These are phyloP conservation scores for Erucastrum elatum DNA, from an alignment of 345 rosid species.

Conservation along the genomic window DNA sequence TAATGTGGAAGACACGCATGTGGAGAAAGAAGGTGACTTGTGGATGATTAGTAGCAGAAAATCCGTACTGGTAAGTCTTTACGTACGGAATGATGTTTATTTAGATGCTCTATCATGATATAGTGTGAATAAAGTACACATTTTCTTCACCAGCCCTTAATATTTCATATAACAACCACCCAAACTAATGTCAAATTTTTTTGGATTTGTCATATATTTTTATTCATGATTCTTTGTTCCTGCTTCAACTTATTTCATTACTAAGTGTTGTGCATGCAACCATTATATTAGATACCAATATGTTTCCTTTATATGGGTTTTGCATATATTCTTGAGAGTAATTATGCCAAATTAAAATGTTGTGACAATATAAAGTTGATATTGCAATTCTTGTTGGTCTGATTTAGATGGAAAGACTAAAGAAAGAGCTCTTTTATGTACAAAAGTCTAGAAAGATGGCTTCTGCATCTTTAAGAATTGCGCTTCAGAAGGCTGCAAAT, in stretches of 20 bases:
- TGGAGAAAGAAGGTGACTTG: constrained; percentile 40
- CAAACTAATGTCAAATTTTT: background rate
- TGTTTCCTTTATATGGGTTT: background rate
- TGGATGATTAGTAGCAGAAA: constrained; percentile 52
- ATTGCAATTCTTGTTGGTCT: constrained; percentile 11
- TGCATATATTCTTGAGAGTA: background rate
- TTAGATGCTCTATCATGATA: background rate
- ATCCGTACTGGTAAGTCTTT: constrained; percentile 46
- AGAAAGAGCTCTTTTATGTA: constrained; percentile 69
- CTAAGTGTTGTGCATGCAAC: constrained; percentile 5
- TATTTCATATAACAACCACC: background rate
- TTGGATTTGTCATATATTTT: background rate
- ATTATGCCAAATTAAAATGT: background rate
- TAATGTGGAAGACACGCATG: constrained; percentile 50
- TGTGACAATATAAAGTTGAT: background rate
- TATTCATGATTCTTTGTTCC: background rate
- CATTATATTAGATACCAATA: background rate
- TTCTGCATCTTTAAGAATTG: constrained; percentile 69
- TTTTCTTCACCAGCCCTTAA: background rate
- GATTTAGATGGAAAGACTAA: constrained; percentile 77
- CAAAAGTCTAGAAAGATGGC: constrained; percentile 77
- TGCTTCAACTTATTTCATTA: background rate
- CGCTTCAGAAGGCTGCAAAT: constrained; percentile 92
- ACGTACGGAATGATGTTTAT: constrained; percentile 12
- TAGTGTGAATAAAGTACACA: background rate